Percentiles rank a stretch among this genome's conserved stretches.
phyloP scores from a whole-genome alignment of 768 basidiomycete genomes.

The Macrolepiota dolichaula region DNA sequence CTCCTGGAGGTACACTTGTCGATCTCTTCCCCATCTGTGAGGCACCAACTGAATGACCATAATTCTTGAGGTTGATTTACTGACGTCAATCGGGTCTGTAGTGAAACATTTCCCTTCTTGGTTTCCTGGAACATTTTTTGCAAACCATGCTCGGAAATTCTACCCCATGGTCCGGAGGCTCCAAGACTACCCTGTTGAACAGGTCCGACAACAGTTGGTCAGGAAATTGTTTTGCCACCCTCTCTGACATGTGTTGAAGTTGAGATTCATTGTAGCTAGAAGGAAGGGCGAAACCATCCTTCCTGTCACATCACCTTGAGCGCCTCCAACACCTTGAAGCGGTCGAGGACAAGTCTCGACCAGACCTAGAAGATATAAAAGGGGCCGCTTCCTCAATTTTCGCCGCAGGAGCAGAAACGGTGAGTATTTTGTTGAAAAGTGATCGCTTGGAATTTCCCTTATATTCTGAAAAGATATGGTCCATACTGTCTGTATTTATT shows the following conservation, averaged over 20 bases:
- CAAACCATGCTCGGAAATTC: constrained; percentile 13
- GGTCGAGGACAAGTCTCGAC: not conserved
- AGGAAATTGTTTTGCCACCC: not conserved
- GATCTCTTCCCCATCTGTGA: constrained; percentile 7
- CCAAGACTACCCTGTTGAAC: constrained; percentile 17
- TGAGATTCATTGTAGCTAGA: not conserved
- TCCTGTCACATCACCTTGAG: not conserved
- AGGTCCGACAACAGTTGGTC: constrained; percentile 15
- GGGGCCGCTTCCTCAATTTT: constrained; percentile 84
- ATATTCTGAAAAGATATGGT: constrained; percentile 42
- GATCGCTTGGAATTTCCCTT: not conserved
- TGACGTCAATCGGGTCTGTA: not conserved
- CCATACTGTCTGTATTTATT: constrained; percentile 55
- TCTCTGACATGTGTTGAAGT: not conserved
- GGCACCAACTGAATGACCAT: not conserved
- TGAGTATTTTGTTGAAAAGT: constrained; percentile 18
- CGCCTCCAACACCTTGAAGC: not conserved
- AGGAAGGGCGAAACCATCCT: not conserved
- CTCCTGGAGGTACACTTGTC: constrained; percentile 1
- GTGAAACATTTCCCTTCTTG: constrained; percentile 22
- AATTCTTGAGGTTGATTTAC: too few species aligned
- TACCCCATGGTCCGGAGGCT: constrained; percentile 4
- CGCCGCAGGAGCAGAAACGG: constrained; percentile 61
- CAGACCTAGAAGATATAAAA: constrained; percentile 31
- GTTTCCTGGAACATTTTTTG: constrained; percentile 21